Evolutionary conservation across 257 asterid genomes (phyloP).

Genomic region (Solanum habrochaites): DNA sequence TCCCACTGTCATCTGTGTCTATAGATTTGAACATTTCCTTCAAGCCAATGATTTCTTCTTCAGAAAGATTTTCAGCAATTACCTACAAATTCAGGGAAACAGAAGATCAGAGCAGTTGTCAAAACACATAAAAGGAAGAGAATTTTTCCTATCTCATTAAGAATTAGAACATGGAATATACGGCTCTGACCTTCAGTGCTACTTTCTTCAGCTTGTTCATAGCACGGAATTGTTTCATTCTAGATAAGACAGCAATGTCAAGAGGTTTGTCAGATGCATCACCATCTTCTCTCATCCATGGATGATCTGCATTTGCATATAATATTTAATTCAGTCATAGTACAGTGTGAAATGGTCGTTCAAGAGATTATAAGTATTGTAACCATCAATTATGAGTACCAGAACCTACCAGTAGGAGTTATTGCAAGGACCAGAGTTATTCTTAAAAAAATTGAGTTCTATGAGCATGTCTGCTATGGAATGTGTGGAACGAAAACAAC

Average conservation of each 20-base stretch:
- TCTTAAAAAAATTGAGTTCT: not conserved
- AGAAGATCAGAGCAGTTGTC: not conserved
- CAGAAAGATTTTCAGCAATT: conserved; percentile 87
- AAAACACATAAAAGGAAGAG: not conserved
- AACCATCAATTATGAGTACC: not conserved
- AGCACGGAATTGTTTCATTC: conserved; percentile 96
- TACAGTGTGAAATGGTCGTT: not conserved
- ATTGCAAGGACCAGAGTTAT: not conserved
- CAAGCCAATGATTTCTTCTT: conserved; percentile 95
- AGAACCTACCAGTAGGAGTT: not conserved
- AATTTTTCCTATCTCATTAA: not conserved
- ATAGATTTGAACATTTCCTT: conserved; percentile 94
- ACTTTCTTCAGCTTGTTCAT: conserved; percentile 97
- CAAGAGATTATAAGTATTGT: not conserved
- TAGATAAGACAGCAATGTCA: conserved; percentile 72
- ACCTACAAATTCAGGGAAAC: conserved; percentile 28
- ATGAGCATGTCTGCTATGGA: not conserved
- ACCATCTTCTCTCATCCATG: conserved; percentile 96
- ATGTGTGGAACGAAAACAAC: not conserved
- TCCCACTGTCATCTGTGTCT: conserved; percentile 90
- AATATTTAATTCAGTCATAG: not conserved
- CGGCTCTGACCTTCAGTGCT: conserved; percentile 61
- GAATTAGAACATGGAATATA: not conserved
- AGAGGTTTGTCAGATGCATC: conserved; percentile 93
- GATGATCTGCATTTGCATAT: conserved; percentile 50